Evolutionary conservation across 192 early-diverging fungal species (phyloP).

Genomic region (Backusella macrospora): DNA sequence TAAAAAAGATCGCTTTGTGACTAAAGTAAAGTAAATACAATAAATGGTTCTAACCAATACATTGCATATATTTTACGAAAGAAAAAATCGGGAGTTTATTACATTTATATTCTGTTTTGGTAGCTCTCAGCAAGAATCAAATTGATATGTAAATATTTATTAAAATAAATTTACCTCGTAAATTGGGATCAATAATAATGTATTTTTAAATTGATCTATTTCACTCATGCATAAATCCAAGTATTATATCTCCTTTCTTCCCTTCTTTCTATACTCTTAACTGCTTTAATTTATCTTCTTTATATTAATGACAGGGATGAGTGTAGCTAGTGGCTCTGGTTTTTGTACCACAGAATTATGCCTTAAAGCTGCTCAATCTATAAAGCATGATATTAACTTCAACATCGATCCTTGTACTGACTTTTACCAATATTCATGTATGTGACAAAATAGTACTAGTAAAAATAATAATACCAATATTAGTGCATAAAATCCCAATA

Average conservation of each 20-base stretch:
- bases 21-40: no score
- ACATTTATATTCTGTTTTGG: not conserved
- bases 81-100: constrained; percentile 7
- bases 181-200: not conserved
- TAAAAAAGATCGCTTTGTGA: no score
- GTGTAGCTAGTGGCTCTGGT: not conserved
- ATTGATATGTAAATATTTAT: constrained; percentile 12
- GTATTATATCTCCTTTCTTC: not conserved
- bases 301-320: not conserved
- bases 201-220: not conserved
- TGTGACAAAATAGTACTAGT: no score
- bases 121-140: not conserved
- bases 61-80: not conserved
- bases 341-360: constrained; percentile 59
- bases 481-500: not conserved
- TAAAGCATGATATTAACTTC: constrained; percentile 57
- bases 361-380: constrained; percentile 51
- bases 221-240: not conserved
- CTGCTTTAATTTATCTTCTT: not conserved
- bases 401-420: constrained; percentile 65
- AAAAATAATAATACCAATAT: constrained; percentile 17
- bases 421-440: constrained; percentile 69
- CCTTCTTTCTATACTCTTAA: not conserved
- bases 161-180: constrained; percentile 9
- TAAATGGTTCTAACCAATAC: no score